Percentiles rank a stretch among this genome's conserved stretches.
Conservation (phyloP, 495 filamentous ascomycete species). For the Filosporella fistucella region DNA sequence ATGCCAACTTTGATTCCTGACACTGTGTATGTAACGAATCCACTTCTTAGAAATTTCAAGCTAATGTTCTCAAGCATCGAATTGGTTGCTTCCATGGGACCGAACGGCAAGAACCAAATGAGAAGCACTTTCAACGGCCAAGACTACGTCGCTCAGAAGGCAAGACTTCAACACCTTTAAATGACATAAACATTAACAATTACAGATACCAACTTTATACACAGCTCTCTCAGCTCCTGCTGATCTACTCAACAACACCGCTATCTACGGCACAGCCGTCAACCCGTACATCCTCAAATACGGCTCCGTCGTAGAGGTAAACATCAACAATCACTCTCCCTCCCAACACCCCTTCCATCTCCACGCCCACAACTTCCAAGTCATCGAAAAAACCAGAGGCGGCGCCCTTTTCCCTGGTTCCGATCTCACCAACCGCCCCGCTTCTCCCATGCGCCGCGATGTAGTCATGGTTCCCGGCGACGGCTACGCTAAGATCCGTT, state of each 20-base stretch:
- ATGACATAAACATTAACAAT: slow-evolving; percentile 60
- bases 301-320: slow-evolving; percentile 66
- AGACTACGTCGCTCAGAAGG: slow-evolving; percentile 37
- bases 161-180: slow-evolving; percentile 68
- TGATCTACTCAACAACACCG: slow-evolving; percentile 39
- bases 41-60: too few species aligned
- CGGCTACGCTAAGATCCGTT: slow-evolving; percentile 56
- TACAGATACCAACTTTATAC: slow-evolving; percentile 69
- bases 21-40: too few species aligned
- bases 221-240: slow-evolving; percentile 62
- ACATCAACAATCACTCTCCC: slow-evolving; percentile 73
- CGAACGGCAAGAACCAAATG: not conserved
- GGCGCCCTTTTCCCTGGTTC: slow-evolving; percentile 29
- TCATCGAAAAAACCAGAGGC: slow-evolving; percentile 43
- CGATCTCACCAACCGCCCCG: slow-evolving; percentile 20
- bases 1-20: slow-evolving; percentile 4
- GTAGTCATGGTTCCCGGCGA: slow-evolving; percentile 46
- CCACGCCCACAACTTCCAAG: slow-evolving; percentile 78
- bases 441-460: slow-evolving; percentile 50
- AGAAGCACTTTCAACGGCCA: slow-evolving; percentile 1
- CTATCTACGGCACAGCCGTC: slow-evolving; percentile 67
- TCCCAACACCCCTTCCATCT: slow-evolving; percentile 53
- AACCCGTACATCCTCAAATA: slow-evolving; percentile 62
- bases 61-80: not conserved
- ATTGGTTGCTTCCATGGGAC: not conserved